phyloP scores from a whole-genome alignment of 768 basidiomycete species.

The Macrolepiota dolichaula region DNA sequence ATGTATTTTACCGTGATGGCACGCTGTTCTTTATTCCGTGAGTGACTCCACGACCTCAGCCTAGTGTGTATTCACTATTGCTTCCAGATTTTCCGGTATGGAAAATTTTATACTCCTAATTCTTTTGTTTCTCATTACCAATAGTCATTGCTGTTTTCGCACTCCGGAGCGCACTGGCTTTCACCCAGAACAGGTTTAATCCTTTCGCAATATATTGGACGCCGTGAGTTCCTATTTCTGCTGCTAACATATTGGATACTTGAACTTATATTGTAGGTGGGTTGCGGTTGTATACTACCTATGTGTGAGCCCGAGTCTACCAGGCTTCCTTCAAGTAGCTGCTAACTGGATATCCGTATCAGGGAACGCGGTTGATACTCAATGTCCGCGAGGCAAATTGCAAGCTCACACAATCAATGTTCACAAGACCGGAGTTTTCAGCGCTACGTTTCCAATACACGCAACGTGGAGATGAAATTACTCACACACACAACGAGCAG shows the following conservation, averaged over 20 bases:
- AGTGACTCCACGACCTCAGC: too few species aligned
- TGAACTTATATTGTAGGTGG: background rate
- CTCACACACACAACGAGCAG: background rate
- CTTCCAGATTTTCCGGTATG: background rate
- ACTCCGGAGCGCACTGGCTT: background rate
- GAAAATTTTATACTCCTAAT: too few species aligned
- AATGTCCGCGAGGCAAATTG: constrained; percentile 1
- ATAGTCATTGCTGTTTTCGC: background rate
- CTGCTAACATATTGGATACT: background rate
- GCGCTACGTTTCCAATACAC: background rate
- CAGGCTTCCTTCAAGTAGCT: background rate
- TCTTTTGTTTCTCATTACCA: background rate
- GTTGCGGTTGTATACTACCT: background rate
- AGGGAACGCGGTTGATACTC: constrained; percentile 1
- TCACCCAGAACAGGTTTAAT: background rate
- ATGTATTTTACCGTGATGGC: background rate
- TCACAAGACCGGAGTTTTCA: background rate
- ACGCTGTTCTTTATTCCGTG: background rate
- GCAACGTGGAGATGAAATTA: background rate
- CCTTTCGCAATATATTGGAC: background rate
- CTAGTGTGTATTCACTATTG: background rate
- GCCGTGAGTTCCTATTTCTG: background rate
- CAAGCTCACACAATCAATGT: background rate
- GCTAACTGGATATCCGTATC: background rate
- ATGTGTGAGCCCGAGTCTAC: background rate